Conservation (phyloP, 169 alveolate species). For the Eimeria sp. region DNA sequence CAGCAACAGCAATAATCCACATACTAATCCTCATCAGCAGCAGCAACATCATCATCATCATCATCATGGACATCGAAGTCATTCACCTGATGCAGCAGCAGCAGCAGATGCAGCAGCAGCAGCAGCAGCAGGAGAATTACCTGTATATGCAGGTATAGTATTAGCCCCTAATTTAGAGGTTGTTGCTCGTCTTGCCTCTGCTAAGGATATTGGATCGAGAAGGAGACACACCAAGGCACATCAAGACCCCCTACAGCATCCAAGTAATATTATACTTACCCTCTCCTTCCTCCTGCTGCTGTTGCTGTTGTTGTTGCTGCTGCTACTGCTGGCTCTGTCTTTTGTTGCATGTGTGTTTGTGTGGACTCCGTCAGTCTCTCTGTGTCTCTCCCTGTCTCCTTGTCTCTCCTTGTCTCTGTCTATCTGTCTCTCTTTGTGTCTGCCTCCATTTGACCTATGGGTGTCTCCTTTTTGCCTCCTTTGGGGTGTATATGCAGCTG, state of each 20-base stretch:
- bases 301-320: neutral
- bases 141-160: conserved; percentile 38
- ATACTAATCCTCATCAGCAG: neutral
- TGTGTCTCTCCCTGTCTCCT: neutral
- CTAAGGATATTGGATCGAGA: neutral
- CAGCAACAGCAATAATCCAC: neutral
- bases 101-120: conserved; percentile 37
- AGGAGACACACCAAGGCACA: conserved; percentile 3
- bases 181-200: conserved; percentile 44
- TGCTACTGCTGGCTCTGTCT: neutral
- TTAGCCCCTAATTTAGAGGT: conserved; percentile 78
- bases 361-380: neutral
- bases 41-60: too few species aligned
- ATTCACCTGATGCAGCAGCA: neutral
- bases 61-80: too few species aligned
- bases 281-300: conserved; percentile 12
- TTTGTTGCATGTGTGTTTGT: neutral
- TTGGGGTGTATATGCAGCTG: conserved; percentile 15
- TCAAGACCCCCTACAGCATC: neutral
- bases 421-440: neutral
- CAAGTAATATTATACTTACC: neutral
- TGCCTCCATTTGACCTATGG: neutral
- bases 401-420: neutral
- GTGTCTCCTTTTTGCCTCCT: neutral
- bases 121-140: conserved; percentile 43